Percentiles rank a stretch among this genome's conserved stretches.
These are phyloP conservation scores for Linum usitatissimum DNA, from an alignment of 345 rosid genomes.

Conservation along the genomic window DNA sequence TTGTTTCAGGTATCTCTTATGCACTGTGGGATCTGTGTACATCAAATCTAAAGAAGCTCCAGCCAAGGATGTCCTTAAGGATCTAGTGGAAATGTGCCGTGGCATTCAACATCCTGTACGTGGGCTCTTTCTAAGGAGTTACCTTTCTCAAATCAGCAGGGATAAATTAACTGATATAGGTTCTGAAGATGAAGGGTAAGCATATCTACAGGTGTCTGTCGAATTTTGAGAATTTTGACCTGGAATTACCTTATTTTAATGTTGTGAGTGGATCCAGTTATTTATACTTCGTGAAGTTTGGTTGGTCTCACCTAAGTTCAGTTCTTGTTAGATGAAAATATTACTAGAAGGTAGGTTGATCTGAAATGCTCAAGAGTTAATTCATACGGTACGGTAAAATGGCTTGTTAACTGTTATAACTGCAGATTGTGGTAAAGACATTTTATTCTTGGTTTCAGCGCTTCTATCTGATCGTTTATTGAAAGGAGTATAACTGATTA, in stretches of 20 bases:
- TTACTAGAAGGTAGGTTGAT: not conserved
- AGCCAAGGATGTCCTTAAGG: conserved; percentile 91
- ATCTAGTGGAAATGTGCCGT: conserved; percentile 99
- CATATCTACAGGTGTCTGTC: conserved; percentile 11
- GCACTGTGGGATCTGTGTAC: conserved; percentile 95
- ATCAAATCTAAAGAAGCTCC: conserved; percentile 98
- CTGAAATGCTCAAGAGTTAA: not conserved
- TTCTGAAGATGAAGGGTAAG: conserved; percentile 97
- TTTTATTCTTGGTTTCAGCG: not conserved
- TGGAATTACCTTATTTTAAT: not conserved
- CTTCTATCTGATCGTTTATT: not conserved
- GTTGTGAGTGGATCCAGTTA: not conserved
- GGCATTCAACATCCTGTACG: conserved; percentile 98
- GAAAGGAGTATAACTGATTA: conserved; percentile 8
- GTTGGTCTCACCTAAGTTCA: conserved; percentile 2
- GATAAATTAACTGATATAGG: conserved; percentile 94
- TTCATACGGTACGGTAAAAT: not conserved
- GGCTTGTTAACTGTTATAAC: conserved; percentile 2
- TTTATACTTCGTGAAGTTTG: not conserved
- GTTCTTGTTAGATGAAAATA: not conserved
- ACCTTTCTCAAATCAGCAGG: conserved; percentile 90
- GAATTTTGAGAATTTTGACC: not conserved
- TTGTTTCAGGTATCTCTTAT: conserved; percentile 68
- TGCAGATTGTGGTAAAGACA: not conserved
- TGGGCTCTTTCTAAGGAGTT: conserved; percentile 96